Conservation (phyloP, 164 flowering plant species). For the Magnolia kwangsiensis region DNA sequence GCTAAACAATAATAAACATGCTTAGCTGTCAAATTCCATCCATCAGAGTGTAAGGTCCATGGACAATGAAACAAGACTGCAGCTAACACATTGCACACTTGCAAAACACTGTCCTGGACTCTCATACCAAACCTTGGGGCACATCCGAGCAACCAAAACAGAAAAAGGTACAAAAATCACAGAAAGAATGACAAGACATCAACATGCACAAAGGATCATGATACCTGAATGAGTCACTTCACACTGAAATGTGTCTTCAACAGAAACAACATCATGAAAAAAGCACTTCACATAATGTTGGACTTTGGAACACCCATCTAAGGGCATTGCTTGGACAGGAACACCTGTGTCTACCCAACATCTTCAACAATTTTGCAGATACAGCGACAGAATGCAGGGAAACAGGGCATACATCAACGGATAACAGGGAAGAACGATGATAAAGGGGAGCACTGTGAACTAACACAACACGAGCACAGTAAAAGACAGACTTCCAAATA, state of each 20-base stretch:
- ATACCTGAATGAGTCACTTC: constrained; percentile 29
- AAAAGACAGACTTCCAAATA: constrained; percentile 17
- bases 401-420: constrained; percentile 10
- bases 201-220: constrained; percentile 18
- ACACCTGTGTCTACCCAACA: constrained; percentile 24
- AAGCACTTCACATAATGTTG: constrained; percentile 33
- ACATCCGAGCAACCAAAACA: not conserved
- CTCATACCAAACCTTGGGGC: not conserved
- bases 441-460: constrained; percentile 10
- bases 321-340: constrained; percentile 22
- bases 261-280: constrained; percentile 30
- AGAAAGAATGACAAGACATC: constrained; percentile 11
- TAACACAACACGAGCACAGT: constrained; percentile 14
- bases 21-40: constrained; percentile 1
- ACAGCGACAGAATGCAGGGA: constrained; percentile 16
- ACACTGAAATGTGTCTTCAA: constrained; percentile 23
- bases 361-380: constrained; percentile 26
- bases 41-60: constrained; percentile 1
- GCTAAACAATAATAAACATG: not conserved
- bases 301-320: constrained; percentile 27
- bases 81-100: not conserved
- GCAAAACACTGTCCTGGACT: constrained; percentile 6
- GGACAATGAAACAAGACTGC: constrained; percentile 1
- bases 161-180: constrained; percentile 3
- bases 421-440: constrained; percentile 12